Conservation (phyloP, 1,139 yeast species). For the Suhomyces yuchorum region DNA sequence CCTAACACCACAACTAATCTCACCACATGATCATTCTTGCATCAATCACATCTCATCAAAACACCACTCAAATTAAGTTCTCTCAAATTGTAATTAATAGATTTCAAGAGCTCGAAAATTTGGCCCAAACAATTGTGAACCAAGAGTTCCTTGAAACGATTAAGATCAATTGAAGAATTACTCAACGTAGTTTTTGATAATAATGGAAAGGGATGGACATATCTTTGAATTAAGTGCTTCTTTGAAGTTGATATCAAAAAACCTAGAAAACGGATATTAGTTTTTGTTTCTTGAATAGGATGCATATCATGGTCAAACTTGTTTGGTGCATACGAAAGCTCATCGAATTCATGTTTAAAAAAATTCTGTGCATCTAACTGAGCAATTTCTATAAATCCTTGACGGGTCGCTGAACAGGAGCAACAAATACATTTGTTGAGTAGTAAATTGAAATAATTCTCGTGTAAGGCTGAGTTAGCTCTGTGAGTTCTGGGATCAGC, state of each 20-base stretch:
- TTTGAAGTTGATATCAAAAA: constrained; percentile 24
- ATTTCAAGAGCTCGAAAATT: constrained; percentile 6
- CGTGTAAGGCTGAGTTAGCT: not conserved
- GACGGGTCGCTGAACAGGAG: constrained; percentile 21
- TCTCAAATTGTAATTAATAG: constrained; percentile 4
- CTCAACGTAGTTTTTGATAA: constrained; percentile 21
- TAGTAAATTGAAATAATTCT: constrained; percentile 20
- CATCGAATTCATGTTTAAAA: constrained; percentile 23
- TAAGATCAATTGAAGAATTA: constrained; percentile 10
- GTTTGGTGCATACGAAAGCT: constrained; percentile 6
- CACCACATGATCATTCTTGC: too few species aligned
- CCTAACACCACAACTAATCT: too few species aligned
- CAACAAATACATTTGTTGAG: constrained; percentile 26
- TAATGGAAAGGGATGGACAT: not conserved
- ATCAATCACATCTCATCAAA: not conserved
- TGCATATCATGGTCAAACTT: not conserved
- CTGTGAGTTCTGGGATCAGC: constrained; percentile 3
- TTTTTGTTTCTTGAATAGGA: constrained; percentile 14
- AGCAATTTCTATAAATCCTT: constrained; percentile 20
- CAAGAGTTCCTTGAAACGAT: constrained; percentile 11
- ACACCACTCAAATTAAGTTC: constrained; percentile 15
- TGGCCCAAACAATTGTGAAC: constrained; percentile 12
- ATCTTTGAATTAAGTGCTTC: constrained; percentile 17
- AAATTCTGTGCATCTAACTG: constrained; percentile 21
- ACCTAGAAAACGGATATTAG: constrained; percentile 23